Evolutionary conservation across 2,329 filamentous ascomycete genomes (phyloP), one percentile per base, ranked within the genome.

Genomic region (Fusarium zealandicum): DNA sequence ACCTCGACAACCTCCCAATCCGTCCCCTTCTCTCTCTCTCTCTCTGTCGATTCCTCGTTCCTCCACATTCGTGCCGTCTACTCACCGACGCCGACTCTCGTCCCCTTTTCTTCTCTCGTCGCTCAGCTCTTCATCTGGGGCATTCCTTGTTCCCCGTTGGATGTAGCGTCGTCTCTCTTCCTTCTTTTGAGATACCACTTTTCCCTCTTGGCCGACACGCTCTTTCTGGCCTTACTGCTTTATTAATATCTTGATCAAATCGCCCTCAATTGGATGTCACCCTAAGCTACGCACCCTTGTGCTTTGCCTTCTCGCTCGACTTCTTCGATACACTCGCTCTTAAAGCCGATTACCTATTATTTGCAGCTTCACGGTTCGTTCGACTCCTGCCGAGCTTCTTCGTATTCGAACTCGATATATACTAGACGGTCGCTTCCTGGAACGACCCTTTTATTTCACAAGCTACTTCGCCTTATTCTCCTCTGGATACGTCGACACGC

Each of bases 211-310:
- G 64, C 66, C 65, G 65, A 25, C 22, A 71, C 71, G 53, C 64
- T 72, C 70, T 61, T 72, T 73, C 64, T 57, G 51, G 54, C 52
- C 64, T 51, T 70, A 70, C 65, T 63, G 58, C 62, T 60, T 66
- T 67, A 63, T 57, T 68, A 67, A 69, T 70, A 71, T 64, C 69
- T 62, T 71, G 64, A 59, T 68, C 65, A 61, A 55, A 59, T 68
- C 59, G 51, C 56, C 22, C 56, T 49, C 47, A 32, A 44, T 46
- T 52, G 54, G 54, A 59, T 62, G 46, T 33, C 27, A 47, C 59
- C 57, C 44, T 51, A 38, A 61, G 59, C 47, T 53, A 53, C 57
- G 44, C 51, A 61, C 37, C 43, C 38, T 55, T 46, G 57, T 64
- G 50, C 54, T 67, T 69, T 65, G 62, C 64, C 66, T 69, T 68